phyloP scores from a whole-genome alignment of 1,139 yeast genomes.

The Pichia sp. region DNA sequence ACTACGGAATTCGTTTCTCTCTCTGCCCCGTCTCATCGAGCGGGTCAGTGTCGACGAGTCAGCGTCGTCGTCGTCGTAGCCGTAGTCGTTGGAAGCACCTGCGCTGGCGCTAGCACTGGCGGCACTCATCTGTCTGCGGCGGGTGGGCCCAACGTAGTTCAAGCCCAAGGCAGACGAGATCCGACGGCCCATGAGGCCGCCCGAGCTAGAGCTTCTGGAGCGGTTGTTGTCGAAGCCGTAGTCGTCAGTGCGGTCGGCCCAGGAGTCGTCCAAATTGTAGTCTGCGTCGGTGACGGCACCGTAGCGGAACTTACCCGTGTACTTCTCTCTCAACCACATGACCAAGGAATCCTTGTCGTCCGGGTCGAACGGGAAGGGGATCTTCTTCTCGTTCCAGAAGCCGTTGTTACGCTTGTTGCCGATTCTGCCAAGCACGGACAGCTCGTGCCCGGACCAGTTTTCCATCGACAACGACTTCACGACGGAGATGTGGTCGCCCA shows the following conservation, averaged over 20 bases:
- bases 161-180: conserved; percentile 10
- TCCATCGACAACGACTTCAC: conserved; percentile 83
- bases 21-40: conserved; percentile 21
- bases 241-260: conserved; percentile 19
- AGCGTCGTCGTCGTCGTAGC: background rate
- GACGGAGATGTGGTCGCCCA: conserved; percentile 69
- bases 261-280: conserved; percentile 24
- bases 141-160: conserved; percentile 6
- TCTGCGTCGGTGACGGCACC: conserved; percentile 30
- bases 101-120: background rate
- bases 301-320: conserved; percentile 45
- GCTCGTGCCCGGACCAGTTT: conserved; percentile 61
- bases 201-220: conserved; percentile 7
- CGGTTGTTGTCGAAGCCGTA: conserved; percentile 16
- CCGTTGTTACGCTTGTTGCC: conserved; percentile 64
- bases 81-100: too few relatives aligned
- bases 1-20: conserved; percentile 16
- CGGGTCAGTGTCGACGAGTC: conserved; percentile 14
- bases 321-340: conserved; percentile 51
- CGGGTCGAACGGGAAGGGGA: conserved; percentile 68
- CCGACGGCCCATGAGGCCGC: conserved; percentile 5
- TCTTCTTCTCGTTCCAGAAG: conserved; percentile 58
- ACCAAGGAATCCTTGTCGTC: conserved; percentile 57
- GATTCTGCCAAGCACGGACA: conserved; percentile 53
- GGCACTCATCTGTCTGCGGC: conserved; percentile 1